These are phyloP conservation scores for Arachis monticola DNA, from an alignment of 331 rosid species.

Conservation along the genomic window DNA sequence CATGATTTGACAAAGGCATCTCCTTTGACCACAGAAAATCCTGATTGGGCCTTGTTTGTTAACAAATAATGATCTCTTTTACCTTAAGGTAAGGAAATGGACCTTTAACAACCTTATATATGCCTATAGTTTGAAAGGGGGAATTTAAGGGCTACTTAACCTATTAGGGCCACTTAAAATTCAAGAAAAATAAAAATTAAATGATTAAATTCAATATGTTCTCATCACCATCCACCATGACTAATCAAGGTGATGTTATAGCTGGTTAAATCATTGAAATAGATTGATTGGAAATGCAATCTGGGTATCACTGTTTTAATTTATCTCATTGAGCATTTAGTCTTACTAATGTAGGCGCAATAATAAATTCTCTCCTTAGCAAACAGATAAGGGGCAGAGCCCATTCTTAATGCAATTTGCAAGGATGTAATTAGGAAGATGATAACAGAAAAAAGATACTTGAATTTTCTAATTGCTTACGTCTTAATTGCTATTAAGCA, in stretches of 20 bases:
- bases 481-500: too few relatives aligned
- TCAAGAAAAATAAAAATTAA: constrained; percentile 14
- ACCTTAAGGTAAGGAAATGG: constrained; percentile 8
- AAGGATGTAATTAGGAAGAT: constrained; percentile 35
- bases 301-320: constrained; percentile 29
- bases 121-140: constrained; percentile 34
- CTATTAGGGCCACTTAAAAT: constrained; percentile 48
- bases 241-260: constrained; percentile 41
- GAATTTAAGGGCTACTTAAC: not conserved
- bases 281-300: constrained; percentile 50
- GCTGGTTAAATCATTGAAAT: constrained; percentile 47
- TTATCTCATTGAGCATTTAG: constrained; percentile 40
- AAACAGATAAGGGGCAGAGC: constrained; percentile 39
- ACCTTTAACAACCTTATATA: constrained; percentile 34
- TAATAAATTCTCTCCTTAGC: constrained; percentile 35
- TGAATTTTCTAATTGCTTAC: too few relatives aligned
- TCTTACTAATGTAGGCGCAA: constrained; percentile 46
- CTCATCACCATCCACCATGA: constrained; percentile 43
- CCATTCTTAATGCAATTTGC: constrained; percentile 34
- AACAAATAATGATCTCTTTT: constrained; percentile 28
- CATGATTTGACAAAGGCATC: constrained; percentile 52
- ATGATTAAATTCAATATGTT: constrained; percentile 25
- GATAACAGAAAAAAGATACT: constrained; percentile 9
- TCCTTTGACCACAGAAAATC: constrained; percentile 47
- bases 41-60: not conserved